Evolutionary conservation across 2,329 filamentous ascomycete species (phyloP).

Genomic region (Xylariomycetidae sp.): DNA sequence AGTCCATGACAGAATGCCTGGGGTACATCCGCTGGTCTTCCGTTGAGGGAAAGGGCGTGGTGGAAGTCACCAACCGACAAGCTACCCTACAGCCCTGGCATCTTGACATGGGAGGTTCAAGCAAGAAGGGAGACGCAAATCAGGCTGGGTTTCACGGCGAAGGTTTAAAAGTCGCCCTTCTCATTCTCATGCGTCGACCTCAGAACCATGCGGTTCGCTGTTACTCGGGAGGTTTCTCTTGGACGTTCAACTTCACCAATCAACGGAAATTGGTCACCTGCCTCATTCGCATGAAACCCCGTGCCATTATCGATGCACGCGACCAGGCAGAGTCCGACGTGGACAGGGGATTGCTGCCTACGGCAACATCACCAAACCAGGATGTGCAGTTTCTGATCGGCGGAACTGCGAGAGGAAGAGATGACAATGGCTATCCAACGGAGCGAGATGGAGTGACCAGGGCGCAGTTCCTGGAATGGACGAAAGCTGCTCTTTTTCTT

Average conservation of each 20-base stretch:
- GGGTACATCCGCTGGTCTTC: constrained; percentile 26
- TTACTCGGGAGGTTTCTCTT: constrained; percentile 19
- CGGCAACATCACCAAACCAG: constrained; percentile 2
- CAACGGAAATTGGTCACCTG: constrained; percentile 12
- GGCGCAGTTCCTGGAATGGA: constrained; percentile 14
- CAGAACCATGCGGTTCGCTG: constrained; percentile 24
- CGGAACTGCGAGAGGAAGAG: constrained; percentile 4
- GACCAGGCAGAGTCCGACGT: constrained; percentile 3
- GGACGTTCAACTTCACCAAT: constrained; percentile 26
- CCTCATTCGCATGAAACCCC: constrained; percentile 8
- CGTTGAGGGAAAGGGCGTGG: constrained; percentile 14
- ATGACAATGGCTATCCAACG: constrained; percentile 6
- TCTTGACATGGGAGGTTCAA: constrained; percentile 23
- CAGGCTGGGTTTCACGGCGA: constrained; percentile 26
- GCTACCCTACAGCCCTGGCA: constrained; percentile 25
- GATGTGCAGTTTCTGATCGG: constrained; percentile 22
- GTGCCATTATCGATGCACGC: constrained; percentile 1
- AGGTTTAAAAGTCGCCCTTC: constrained; percentile 26
- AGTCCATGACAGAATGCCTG: constrained; percentile 11
- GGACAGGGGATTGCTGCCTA: constrained; percentile 8
- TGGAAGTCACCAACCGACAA: constrained; percentile 24
- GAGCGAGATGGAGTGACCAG: constrained; percentile 4
- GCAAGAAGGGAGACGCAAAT: constrained; percentile 12
- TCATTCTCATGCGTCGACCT: constrained; percentile 21
- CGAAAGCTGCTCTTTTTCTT: constrained; percentile 15